Percentiles rank a stretch among this genome's conserved stretches.
Conservation (phyloP, 805 yeast genomes). For the Torulaspora microellipsoides region DNA sequence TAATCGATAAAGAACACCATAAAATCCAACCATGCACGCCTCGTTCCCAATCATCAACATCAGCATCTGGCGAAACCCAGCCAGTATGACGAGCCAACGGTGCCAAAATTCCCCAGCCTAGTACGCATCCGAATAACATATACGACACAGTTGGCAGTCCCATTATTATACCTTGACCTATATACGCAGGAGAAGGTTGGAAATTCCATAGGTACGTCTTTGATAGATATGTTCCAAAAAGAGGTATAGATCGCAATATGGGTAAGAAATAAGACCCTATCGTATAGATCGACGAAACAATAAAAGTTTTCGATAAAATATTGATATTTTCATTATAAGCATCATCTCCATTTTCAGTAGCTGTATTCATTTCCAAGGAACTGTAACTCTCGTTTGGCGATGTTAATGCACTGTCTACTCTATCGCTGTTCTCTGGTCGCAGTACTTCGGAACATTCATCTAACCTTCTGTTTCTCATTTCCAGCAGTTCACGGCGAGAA, state of each 20-base stretch:
- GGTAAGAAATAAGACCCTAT: constrained; percentile 70
- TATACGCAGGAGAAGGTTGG: constrained; percentile 95
- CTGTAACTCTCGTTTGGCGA: constrained; percentile 5
- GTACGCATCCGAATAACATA: constrained; percentile 82
- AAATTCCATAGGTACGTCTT: constrained; percentile 71
- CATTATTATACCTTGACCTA: constrained; percentile 98
- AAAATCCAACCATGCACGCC: constrained; percentile 98
- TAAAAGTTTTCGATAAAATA: constrained; percentile 58
- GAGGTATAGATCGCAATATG: constrained; percentile 58
- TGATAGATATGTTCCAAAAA: constrained; percentile 68
- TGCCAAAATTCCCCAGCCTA: constrained; percentile 92
- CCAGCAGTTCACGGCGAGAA: constrained; percentile 32
- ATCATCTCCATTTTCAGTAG: constrained; percentile 5
- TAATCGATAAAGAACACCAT: constrained; percentile 88
- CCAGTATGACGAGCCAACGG: constrained; percentile 64
- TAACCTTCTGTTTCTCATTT: constrained; percentile 29
- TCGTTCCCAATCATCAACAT: constrained; percentile 71
- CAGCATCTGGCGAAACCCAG: constrained; percentile 89
- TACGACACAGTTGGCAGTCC: constrained; percentile 86
- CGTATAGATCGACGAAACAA: constrained; percentile 68
- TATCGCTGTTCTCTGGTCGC: constrained; percentile 12
- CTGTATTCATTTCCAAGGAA: constrained; percentile 1
- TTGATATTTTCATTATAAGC: constrained; percentile 52
- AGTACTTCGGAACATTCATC: constrained; percentile 28
- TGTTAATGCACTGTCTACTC: constrained; percentile 2